phyloP scores from a whole-genome alignment of 2,329 filamentous ascomycete species.

The Alternaria rosae region DNA sequence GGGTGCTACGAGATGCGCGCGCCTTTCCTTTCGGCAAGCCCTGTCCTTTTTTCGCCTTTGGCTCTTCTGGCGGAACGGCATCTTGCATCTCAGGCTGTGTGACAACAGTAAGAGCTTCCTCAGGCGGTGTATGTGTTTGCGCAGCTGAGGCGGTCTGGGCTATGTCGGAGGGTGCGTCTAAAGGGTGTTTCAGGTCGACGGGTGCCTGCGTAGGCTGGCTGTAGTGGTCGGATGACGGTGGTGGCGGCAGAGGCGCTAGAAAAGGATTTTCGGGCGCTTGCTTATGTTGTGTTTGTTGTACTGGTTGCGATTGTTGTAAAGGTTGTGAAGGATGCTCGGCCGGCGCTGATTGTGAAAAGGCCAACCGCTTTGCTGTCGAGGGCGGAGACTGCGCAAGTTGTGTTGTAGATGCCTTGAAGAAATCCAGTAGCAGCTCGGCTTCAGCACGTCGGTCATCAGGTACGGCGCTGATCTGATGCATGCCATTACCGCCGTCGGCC shows the following conservation, averaged over 20 bases:
- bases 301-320: not conserved
- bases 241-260: conserved; percentile 6
- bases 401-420: conserved; percentile 43
- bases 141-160: conserved; percentile 28
- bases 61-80: conserved; percentile 26
- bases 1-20: conserved; percentile 48
- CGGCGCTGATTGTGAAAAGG: conserved; percentile 30
- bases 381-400: conserved; percentile 37
- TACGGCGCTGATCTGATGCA: conserved; percentile 45
- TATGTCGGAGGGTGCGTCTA: conserved; percentile 9
- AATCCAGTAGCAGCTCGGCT: conserved; percentile 56
- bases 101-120: conserved; percentile 33
- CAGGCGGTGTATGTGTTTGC: conserved; percentile 52
- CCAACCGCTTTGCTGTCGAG: conserved; percentile 39
- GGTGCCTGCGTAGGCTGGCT: conserved; percentile 20
- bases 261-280: conserved; percentile 21
- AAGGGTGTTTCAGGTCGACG: conserved; percentile 25
- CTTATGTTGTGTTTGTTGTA: conserved; percentile 12
- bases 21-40: conserved; percentile 58
- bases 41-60: conserved; percentile 48
- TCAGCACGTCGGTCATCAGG: conserved; percentile 51
- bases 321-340: conserved; percentile 9
- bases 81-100: conserved; percentile 23
- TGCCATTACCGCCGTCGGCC: conserved; percentile 43
- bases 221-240: conserved; percentile 13